phyloP scores from a whole-genome alignment of 257 asterid species.

The Scutellaria galericulata region DNA sequence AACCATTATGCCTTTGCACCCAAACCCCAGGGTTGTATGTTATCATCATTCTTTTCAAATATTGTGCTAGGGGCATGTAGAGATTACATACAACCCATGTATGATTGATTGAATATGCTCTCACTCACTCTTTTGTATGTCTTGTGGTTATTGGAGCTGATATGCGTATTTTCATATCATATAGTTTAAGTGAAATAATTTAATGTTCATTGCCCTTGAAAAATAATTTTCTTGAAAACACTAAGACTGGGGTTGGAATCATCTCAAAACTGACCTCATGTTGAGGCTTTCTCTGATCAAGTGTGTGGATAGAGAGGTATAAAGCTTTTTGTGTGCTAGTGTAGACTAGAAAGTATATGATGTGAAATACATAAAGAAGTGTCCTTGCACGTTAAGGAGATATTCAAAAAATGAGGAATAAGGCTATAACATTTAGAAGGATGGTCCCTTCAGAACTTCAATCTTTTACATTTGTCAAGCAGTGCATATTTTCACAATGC shows the following conservation, averaged over 20 bases:
- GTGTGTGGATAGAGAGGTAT: not conserved
- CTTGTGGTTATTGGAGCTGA: not conserved
- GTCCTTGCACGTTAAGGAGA: constrained; percentile 15
- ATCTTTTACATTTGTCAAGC: not conserved
- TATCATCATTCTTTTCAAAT: not conserved
- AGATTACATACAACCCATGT: not conserved
- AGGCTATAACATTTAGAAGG: not conserved
- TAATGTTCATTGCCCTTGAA: not conserved
- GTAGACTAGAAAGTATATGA: no score
- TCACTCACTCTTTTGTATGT: not conserved
- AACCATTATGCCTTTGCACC: not conserved
- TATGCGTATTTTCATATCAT: not conserved
- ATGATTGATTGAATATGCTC: constrained; percentile 10
- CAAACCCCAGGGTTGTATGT: not conserved
- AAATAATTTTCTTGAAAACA: not conserved
- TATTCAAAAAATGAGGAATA: no score
- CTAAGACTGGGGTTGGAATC: not conserved
- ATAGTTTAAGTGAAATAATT: not conserved
- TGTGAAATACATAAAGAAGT: constrained; percentile 9
- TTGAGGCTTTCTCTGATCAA: constrained; percentile 24
- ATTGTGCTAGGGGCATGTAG: constrained; percentile 12
- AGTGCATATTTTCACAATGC: not conserved
- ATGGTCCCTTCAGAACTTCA: not conserved
- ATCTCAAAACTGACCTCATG: not conserved
- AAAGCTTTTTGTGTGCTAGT: not conserved